A percentile compares a stretch with the other conserved stretches of the same genome.
Evolutionary conservation across 177 flowering plant species (phyloP).

Genomic region (Telopea speciosissima): DNA sequence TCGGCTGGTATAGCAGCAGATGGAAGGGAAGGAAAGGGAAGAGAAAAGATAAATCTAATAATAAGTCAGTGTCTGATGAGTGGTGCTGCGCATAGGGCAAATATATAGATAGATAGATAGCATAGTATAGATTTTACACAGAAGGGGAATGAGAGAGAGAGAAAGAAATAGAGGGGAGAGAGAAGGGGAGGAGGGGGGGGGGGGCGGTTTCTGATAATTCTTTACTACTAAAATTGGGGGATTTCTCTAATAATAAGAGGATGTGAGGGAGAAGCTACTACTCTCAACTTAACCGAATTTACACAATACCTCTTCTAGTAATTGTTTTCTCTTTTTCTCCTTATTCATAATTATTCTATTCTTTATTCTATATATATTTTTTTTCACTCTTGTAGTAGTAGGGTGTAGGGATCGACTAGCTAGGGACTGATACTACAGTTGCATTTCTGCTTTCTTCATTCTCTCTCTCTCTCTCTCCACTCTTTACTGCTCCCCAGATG

Average conservation of each 20-base stretch:
- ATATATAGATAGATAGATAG: too few species aligned
- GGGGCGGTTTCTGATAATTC: slow-evolving; percentile 8
- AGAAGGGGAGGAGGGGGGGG: not conserved
- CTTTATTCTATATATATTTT: too few species aligned
- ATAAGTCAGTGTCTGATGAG: too few species aligned
- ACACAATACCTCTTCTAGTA: not conserved
- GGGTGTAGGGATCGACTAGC: not conserved
- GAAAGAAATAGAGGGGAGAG: not conserved
- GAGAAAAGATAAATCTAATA: too few species aligned
- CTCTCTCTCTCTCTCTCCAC: not conserved
- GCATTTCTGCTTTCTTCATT: too few species aligned
- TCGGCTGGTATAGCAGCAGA: too few species aligned
- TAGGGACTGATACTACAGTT: not conserved
- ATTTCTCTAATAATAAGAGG: not conserved
- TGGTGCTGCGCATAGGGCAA: too few species aligned
- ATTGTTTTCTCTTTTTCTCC: not conserved
- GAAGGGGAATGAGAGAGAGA: not conserved
- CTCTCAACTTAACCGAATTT: slow-evolving; percentile 6
- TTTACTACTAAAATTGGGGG: slow-evolving; percentile 12
- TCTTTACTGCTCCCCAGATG: too few species aligned
- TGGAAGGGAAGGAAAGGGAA: too few species aligned
- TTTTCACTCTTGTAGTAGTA: not conserved
- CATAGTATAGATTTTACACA: too few species aligned
- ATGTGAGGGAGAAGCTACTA: not conserved
- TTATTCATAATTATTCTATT: not conserved